Conservation (phyloP, 805 yeast species). For the Lachancea sp. region DNA sequence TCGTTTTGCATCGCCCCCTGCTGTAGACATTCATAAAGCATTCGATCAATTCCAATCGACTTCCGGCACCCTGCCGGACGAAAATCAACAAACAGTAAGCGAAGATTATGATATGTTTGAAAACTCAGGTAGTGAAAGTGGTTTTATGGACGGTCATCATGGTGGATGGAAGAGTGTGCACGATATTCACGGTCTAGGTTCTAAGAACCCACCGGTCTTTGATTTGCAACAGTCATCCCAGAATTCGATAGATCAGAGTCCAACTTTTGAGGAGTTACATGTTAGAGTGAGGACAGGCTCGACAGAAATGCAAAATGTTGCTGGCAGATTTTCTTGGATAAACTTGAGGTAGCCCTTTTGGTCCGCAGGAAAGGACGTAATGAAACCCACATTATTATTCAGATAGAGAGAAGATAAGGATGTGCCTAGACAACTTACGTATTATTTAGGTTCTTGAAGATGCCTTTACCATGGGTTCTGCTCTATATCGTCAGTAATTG, state of each 20-base stretch:
- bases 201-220: conserved; percentile 5
- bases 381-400: neutral
- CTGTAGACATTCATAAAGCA: conserved; percentile 4
- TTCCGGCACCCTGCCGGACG: neutral
- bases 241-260: neutral
- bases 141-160: conserved; percentile 13
- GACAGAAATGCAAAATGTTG: conserved; percentile 36
- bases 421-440: neutral
- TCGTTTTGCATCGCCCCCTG: conserved; percentile 2
- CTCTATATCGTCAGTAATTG: conserved; percentile 47
- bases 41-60: conserved; percentile 9
- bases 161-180: conserved; percentile 30
- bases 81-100: neutral
- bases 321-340: conserved; percentile 31
- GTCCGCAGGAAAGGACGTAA: no score
- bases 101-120: conserved; percentile 8
- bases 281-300: conserved; percentile 39
- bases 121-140: conserved; percentile 1
- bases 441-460: neutral
- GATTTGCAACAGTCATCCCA: conserved; percentile 4
- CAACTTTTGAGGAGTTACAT: conserved; percentile 31
- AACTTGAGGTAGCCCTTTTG: conserved; percentile 7
- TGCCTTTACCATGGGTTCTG: conserved; percentile 58
- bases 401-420: no score
- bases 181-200: conserved; percentile 24